phyloP scores from a whole-genome alignment of 1,139 yeast species.

The Wickerhamomyces sp. region DNA sequence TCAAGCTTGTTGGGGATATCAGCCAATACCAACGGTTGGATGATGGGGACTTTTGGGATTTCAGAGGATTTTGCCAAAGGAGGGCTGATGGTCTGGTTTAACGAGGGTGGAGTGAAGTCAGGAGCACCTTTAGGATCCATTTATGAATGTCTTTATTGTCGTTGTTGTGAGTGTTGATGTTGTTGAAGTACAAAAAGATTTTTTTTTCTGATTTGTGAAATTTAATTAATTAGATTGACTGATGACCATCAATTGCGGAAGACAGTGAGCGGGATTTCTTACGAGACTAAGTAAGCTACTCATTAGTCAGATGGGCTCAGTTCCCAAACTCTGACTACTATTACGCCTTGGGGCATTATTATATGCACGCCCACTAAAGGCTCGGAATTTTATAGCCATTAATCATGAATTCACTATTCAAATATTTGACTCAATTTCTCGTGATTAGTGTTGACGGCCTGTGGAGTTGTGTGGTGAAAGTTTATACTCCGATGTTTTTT shows the following conservation, averaged over 20 bases:
- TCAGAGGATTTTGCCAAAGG: constrained; percentile 63
- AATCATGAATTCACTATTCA: no score
- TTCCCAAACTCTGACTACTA: no score
- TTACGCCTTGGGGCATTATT: no score
- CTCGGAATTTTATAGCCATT: no score
- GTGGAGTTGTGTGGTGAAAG: no score
- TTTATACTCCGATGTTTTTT: no score
- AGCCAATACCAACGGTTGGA: constrained; percentile 65
- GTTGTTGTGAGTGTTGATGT: not conserved
- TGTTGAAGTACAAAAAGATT: not conserved
- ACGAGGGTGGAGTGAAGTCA: constrained; percentile 67
- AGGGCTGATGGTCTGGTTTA: constrained; percentile 51
- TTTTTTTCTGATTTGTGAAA: no score
- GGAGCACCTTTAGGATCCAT: constrained; percentile 87
- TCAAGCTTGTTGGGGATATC: constrained; percentile 68
- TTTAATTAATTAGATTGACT: not conserved
- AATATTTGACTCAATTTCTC: no score
- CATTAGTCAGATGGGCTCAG: not conserved
- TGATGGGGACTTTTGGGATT: constrained; percentile 73
- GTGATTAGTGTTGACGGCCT: no score
- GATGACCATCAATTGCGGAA: not conserved
- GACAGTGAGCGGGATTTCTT: not conserved
- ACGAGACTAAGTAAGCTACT: not conserved
- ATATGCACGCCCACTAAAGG: no score
- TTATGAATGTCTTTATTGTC: not conserved